Base-by-base conservation (phyloP, 805 yeast species). In the Candida caryicola region DNA sequence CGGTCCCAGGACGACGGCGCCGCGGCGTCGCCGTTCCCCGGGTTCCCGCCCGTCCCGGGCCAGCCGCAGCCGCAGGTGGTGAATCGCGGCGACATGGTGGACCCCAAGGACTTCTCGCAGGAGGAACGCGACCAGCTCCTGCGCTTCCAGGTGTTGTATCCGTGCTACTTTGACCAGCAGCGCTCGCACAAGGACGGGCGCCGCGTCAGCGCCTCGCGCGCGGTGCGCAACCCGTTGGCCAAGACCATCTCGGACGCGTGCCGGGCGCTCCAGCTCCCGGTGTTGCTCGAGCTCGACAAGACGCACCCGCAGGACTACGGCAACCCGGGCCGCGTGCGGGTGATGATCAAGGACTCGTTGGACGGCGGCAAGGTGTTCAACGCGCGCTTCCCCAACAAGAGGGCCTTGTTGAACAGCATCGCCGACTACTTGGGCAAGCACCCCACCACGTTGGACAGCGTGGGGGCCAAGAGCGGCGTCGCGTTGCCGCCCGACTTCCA, bases 221-320 rank as follows among this genome's bases (percentile, higher is more conserved):
- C 95, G 2, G 95, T 89, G 12, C 80, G 72, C 39, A 89, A 89
- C 60, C 99, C 99, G 4, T 66, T 91, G 46, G 97, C 96, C 1
- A 81, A 81, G 53, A 79, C 85, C 4, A 73, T 91, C 15, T 74
- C 82, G 8, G 95, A 88, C 50, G 97, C 95, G 14, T 73, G 73
- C 72, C 55, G 69, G 21, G 41, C 39, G n/a, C 47, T 66, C 37
- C 49, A 55, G 19, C 43, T 69, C 29, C 71, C 71, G 2, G 66
- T 70, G 2, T 68, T 82, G 30, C 70, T 81, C 41, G 93, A 86
- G 62, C 80, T 91, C 44, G 87, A 84, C 43, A 93, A 89, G 65
- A 62, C 84, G 1, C 99, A 91, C 63, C 98, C 98, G 9, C 95
- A 90, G 60, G 98, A 91, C 63, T 93, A 83, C 75, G 95, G 98